Percentiles rank a stretch among this genome's conserved stretches.
Conservation (phyloP, 139 green algal species). For the Auxenochlorella protothecoides region DNA sequence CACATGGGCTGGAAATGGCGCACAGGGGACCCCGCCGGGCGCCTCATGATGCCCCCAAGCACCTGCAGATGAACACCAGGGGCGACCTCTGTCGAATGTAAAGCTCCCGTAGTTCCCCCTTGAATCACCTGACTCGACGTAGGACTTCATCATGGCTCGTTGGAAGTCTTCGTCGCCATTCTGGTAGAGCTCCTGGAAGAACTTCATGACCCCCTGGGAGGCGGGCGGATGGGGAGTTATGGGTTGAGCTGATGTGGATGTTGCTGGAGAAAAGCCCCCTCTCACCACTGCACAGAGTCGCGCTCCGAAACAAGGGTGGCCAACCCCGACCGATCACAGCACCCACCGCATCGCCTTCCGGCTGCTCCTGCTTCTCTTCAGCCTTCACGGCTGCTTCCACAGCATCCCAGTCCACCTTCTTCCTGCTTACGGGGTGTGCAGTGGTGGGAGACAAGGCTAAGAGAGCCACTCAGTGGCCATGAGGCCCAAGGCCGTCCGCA, state of each 20-base stretch:
- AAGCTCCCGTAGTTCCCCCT: background rate
- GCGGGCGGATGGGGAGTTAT: too few species aligned
- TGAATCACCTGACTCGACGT: constrained; percentile 38
- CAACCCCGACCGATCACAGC: constrained; percentile 28
- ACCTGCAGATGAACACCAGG: background rate
- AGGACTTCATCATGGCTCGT: constrained; percentile 97
- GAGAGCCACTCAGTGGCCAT: too few species aligned
- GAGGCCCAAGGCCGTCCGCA: too few species aligned
- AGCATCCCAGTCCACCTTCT: constrained; percentile 56
- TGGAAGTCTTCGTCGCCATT: constrained; percentile 74
- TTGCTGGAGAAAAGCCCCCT: too few species aligned
- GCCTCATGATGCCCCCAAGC: background rate
- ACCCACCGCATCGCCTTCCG: constrained; percentile 68
- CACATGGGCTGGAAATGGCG: too few species aligned
- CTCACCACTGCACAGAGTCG: too few species aligned
- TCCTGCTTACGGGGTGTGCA: constrained; percentile 1
- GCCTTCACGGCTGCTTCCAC: constrained; percentile 51
- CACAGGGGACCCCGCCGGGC: background rate
- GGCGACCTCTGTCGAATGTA: background rate
- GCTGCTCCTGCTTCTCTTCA: constrained; percentile 75
- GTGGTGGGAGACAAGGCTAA: background rate
- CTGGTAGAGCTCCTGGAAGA: constrained; percentile 66
- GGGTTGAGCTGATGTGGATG: too few species aligned
- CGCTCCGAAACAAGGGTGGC: background rate
- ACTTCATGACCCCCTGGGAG: constrained; percentile 38